A percentile compares a stretch with the other conserved stretches of the same genome.
Evolutionary conservation across 2,329 filamentous ascomycete genomes (phyloP).

Genomic region (Apiospora saccharicola): DNA sequence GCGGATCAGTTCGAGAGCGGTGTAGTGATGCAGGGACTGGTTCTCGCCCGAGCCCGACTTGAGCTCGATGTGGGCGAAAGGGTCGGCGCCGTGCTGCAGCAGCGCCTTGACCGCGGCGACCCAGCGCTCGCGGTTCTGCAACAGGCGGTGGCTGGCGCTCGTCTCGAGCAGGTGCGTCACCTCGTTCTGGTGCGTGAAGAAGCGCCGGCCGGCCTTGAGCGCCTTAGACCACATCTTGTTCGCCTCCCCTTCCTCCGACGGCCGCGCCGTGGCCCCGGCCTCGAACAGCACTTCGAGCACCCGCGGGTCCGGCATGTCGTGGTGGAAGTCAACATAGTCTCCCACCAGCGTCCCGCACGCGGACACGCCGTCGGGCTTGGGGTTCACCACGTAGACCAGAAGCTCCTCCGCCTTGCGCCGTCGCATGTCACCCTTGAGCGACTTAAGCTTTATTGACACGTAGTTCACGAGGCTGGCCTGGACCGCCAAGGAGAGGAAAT

Average conservation of each 20-base stretch:
- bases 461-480: constrained; percentile 42
- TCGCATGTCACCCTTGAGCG: constrained; percentile 31
- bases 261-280: constrained; percentile 34
- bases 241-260: constrained; percentile 33
- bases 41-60: constrained; percentile 36
- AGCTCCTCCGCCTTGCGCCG: constrained; percentile 42
- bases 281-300: constrained; percentile 40
- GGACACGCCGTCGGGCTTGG: constrained; percentile 42
- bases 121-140: constrained; percentile 42
- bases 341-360: constrained; percentile 42
- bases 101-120: constrained; percentile 41
- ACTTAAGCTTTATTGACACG: constrained; percentile 34
- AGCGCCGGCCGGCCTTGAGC: constrained; percentile 40
- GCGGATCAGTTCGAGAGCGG: constrained; percentile 40
- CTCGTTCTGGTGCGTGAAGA: constrained; percentile 40
- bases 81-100: constrained; percentile 41
- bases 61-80: constrained; percentile 38
- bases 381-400: constrained; percentile 39
- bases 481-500: constrained; percentile 40
- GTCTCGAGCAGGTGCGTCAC: constrained; percentile 42
- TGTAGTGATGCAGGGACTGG: constrained; percentile 35
- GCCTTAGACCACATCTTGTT: constrained; percentile 38
- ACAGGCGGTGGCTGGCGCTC: constrained; percentile 39
- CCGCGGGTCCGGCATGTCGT: constrained; percentile 43
- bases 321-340: constrained; percentile 43